Conservation (phyloP, 169 alveolate genomes). For the Cryptosporidium bovis region DNA sequence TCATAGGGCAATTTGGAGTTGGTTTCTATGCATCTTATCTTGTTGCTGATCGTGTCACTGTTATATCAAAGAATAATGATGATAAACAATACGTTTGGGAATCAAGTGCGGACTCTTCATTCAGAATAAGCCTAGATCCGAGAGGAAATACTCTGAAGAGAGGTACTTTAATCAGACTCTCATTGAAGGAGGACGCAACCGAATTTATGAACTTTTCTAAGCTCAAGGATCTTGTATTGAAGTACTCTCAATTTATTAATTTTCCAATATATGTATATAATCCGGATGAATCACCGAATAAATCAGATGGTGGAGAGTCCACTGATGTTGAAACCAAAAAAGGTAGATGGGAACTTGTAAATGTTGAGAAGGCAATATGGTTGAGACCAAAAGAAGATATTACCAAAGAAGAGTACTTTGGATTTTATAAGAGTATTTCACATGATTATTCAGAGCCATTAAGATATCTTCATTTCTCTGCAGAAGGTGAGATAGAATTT, state of each 20-base stretch:
- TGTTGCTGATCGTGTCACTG: conserved; percentile 98
- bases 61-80: conserved; percentile 90
- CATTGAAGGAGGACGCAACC: conserved; percentile 98
- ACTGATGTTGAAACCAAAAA: conserved; percentile 79
- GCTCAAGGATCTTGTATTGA: conserved; percentile 91
- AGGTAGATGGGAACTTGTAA: conserved; percentile 93
- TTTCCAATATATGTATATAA: conserved; percentile 91
- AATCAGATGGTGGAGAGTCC: conserved; percentile 78
- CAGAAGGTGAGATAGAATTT: conserved; percentile 99
- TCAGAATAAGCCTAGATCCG: conserved; percentile 94
- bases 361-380: conserved; percentile 99
- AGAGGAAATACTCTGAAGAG: conserved; percentile 96
- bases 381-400: conserved; percentile 95
- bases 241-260: conserved; percentile 96
- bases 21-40: conserved; percentile 99
- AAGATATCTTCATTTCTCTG: conserved; percentile 96
- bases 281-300: conserved; percentile 75
- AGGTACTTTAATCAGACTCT: conserved; percentile 97
- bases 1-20: conserved; percentile 99
- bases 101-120: conserved; percentile 96
- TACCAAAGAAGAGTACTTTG: conserved; percentile 94
- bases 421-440: conserved; percentile 94
- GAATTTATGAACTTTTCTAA: conserved; percentile 94
- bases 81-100: conserved; percentile 98
- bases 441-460: conserved; percentile 96